Evolutionary conservation across 1,139 yeast species (phyloP), one percentile per base, ranked within the genome.

Genomic region (Taiozyma sp.): DNA sequence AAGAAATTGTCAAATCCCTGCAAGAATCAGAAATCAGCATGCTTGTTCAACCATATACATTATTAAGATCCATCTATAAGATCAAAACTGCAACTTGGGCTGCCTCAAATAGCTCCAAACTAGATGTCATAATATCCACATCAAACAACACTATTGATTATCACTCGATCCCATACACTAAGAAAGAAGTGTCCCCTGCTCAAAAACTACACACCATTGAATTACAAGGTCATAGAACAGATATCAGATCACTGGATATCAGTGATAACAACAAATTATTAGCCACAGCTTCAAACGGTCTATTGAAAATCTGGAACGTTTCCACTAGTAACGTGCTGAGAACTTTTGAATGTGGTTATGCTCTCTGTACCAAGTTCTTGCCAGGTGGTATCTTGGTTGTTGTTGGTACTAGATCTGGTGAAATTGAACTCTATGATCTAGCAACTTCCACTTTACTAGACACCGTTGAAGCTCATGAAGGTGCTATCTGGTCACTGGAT

Each of bases 401-500:
- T 16, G 81, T 88, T n/a, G 98, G 98, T 42, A 90, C 93, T 51
- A 90, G 91, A 66, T 80, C 81, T 56, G 99, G 99, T 47, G 82
- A 81, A 52, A 69, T 93, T 53, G 95, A 88, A 62, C 73, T 93
- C 47, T 88, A 86, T 64, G 99, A 95, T 66, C 79, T 93, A 54
- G 87, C 97, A 0, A 79, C 91, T 2, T 87, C 97, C 0, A 76
- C 91, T 1, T 64, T 84, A 58, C 62, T 88, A 6, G 89, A 85
- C 58, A 73, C 80, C 32, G 77, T 87, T n/a, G 84, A 83, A 53
- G 96, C 95, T 0, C 97, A 91, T 66, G 82, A 79, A 5, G 87
- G 90, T 28, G 89, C 97, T 1, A 80, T 93, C 46, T 95, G 98
- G 98, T 83, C 96, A 1, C 73, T 93, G 58, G 97, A 93, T 65